Conservation (phyloP, 2,329 filamentous ascomycete genomes). For the Xylaria hypoxylon region DNA sequence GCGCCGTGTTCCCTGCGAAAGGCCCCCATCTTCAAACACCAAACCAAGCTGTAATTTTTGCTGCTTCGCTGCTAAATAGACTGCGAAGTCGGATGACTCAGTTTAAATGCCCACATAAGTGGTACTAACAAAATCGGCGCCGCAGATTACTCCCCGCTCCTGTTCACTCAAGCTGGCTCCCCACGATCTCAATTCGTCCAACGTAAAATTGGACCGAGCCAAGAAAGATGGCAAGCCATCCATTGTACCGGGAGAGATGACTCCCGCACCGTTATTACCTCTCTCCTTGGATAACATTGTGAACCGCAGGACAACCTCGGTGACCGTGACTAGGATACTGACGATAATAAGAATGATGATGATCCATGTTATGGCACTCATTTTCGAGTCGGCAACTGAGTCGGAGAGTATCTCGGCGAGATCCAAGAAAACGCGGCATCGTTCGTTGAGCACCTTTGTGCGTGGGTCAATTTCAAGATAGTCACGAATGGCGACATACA, state of each 20-base stretch:
- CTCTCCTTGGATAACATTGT: slow-evolving; percentile 70
- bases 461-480: slow-evolving; percentile 97
- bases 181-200: slow-evolving; percentile 49
- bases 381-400: slow-evolving; percentile 91
- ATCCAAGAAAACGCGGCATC: slow-evolving; percentile 95
- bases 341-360: slow-evolving; percentile 93
- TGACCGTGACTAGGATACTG: slow-evolving; percentile 89
- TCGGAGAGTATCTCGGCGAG: slow-evolving; percentile 95
- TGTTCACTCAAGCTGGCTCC: slow-evolving; percentile 47
- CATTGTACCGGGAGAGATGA: slow-evolving; percentile 19
- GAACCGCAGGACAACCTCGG: slow-evolving; percentile 89
- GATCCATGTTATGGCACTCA: slow-evolving; percentile 98
- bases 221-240: slow-evolving; percentile 42
- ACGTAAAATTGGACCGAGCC: slow-evolving; percentile 46
- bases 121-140: slow-evolving; percentile 44
- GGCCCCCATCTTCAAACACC: background rate
- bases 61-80: background rate
- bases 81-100: background rate
- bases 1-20: background rate
- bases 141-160: slow-evolving; percentile 49
- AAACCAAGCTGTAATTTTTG: background rate
- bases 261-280: slow-evolving; percentile 41
- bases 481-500: slow-evolving; percentile 94
- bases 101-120: slow-evolving; percentile 48
- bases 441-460: slow-evolving; percentile 96